Base-by-base conservation (phyloP, 257 asterid species). In the Salvia miltiorrhiza region DNA sequence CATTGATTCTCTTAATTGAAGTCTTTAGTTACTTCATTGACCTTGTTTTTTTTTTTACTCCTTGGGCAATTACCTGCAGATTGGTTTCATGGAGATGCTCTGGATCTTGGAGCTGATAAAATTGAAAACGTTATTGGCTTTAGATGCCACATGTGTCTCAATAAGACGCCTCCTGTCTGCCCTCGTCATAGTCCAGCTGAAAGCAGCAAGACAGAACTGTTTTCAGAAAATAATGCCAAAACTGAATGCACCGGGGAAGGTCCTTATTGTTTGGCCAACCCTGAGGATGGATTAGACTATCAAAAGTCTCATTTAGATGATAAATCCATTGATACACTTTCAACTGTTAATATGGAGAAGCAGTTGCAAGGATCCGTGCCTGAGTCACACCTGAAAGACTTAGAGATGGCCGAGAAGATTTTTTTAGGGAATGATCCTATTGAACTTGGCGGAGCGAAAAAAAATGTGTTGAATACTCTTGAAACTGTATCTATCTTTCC, bases 1-100 rank as follows among this genome's bases (percentile, higher is more conserved):
- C 70, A 47, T 17, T 63, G 71, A 32, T 73, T 65, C 62, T 72
- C 70, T 41, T 49, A 30, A 39, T 32, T 43, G 44, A 69, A 62
- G 47, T 54, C 19, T 60, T 21, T 35, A 17, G 16, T 67, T 37
- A 43, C 56, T 56, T 53, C 54, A 19, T 66, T 39, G 58, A 37
- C 72, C 70, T 73, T 64, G 62, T 23, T 72, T 62, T 50, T 76
- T 68, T 28, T 49, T 65, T 57, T 44, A 8, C 49, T 56, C 43
- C 52, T 54, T 62, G 58, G 68, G 63, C 48, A 65, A 74, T 72
- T 35, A 58, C 59, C 30, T 80, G 85, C 94, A 92, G 98, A 75
- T 73, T 92, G 97, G 96, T 86, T 83, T 79, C 98, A 92, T 78
- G 98, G 94, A 76, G 96, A 92, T 74, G 96, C 97, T 66, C 81